Percentiles rank a stretch among this genome's conserved stretches.
Evolutionary conservation across 2,329 filamentous ascomycete genomes (phyloP).

Genomic region (Didymella pomorum): DNA sequence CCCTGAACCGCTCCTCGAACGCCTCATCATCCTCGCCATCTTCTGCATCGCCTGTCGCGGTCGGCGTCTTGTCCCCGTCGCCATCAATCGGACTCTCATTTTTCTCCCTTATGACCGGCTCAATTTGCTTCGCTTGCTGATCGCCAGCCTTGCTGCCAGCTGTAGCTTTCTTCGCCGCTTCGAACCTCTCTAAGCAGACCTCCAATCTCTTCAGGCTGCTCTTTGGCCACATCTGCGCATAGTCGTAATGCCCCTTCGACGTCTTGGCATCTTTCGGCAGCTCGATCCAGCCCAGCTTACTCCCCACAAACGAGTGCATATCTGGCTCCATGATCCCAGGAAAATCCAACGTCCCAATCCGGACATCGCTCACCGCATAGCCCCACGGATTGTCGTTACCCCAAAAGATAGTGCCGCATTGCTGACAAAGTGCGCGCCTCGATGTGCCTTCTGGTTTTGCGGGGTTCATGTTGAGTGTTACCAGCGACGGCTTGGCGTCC

Average conservation of each 20-base stretch:
- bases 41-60: slow-evolving; percentile 34
- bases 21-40: slow-evolving; percentile 41
- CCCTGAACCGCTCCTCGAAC: slow-evolving; percentile 38
- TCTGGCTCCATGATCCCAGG: slow-evolving; percentile 44
- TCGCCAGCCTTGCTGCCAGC: background rate
- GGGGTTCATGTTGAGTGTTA: background rate
- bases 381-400: slow-evolving; percentile 14
- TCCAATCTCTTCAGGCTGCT: slow-evolving; percentile 39
- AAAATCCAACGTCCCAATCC: slow-evolving; percentile 40
- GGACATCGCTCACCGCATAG: slow-evolving; percentile 25
- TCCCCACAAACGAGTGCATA: slow-evolving; percentile 38
- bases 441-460: slow-evolving; percentile 2
- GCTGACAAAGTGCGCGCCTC: slow-evolving; percentile 28
- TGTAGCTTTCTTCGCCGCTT: slow-evolving; percentile 10
- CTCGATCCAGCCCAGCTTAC: slow-evolving; percentile 41
- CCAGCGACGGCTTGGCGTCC: slow-evolving; percentile 17
- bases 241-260: slow-evolving; percentile 20
- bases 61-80: slow-evolving; percentile 45
- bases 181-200: slow-evolving; percentile 21
- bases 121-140: background rate
- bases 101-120: background rate
- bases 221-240: slow-evolving; percentile 36
- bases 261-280: slow-evolving; percentile 37
- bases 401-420: slow-evolving; percentile 38
- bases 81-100: slow-evolving; percentile 16